Percentiles rank a stretch among this genome's conserved stretches.
Conservation (phyloP, 2,329 filamentous ascomycete species). For the Penicillium sp. region DNA sequence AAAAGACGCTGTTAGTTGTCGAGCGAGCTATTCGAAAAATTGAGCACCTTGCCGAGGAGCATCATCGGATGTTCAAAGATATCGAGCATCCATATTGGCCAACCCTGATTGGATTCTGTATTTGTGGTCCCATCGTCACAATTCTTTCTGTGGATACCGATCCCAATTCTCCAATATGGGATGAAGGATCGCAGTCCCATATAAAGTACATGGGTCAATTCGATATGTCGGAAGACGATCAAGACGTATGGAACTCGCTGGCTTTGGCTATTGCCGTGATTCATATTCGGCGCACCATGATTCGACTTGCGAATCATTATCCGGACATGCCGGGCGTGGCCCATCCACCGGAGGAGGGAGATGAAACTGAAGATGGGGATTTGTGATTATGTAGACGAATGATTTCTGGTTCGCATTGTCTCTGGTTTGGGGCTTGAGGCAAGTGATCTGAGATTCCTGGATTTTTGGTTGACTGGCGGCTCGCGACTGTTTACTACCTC, state of each 20-base stretch:
- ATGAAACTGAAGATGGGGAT: conserved; percentile 7
- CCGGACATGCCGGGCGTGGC: background rate
- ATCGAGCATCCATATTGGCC: conserved; percentile 30
- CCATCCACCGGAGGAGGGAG: background rate
- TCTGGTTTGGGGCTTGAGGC: background rate
- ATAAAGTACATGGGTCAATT: conserved; percentile 45
- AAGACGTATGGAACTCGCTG: conserved; percentile 57
- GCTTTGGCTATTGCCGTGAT: conserved; percentile 52
- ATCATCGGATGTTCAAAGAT: conserved; percentile 29
- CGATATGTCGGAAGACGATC: conserved; percentile 47
- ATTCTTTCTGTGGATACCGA: conserved; percentile 48
- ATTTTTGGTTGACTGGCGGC: background rate
- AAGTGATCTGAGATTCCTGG: too few species aligned
- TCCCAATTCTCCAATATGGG: conserved; percentile 19
- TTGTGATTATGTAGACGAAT: background rate
- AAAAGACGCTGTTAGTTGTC: conserved; percentile 38
- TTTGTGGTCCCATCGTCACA: conserved; percentile 48
- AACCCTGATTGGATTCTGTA: conserved; percentile 51
- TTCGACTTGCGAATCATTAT: conserved; percentile 37
- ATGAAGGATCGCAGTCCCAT: conserved; percentile 15
- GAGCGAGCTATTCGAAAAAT: conserved; percentile 41
- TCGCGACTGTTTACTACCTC: background rate
- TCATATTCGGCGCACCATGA: conserved; percentile 48
- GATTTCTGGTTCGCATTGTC: background rate
- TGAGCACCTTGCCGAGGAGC: conserved; percentile 38